Percentiles rank a stretch among this genome's conserved stretches.
Evolutionary conservation across 2,329 filamentous ascomycete genomes (phyloP).

Genomic region (Colletotrichum sp.): DNA sequence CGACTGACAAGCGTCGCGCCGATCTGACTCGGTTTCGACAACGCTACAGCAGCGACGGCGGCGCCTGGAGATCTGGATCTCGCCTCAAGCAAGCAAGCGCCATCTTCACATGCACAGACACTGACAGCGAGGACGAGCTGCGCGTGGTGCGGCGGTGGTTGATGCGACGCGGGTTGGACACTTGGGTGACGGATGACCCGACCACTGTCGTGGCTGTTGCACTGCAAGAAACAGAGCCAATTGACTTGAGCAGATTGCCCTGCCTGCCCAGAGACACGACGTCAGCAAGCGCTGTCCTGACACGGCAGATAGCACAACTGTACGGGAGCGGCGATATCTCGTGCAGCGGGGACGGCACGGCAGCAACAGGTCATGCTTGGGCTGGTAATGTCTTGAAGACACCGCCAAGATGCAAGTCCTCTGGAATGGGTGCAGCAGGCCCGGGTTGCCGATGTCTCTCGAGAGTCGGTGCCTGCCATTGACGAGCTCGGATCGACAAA

Average conservation of each 20-base stretch:
- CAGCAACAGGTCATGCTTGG: not conserved
- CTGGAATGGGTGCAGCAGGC: not conserved
- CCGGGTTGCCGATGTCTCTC: not conserved
- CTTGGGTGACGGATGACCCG: not conserved
- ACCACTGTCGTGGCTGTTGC: not conserved
- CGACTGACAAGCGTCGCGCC: not conserved
- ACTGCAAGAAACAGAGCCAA: conserved; percentile 3
- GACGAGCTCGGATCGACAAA: not conserved
- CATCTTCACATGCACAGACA: conserved; percentile 17
- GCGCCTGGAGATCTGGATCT: conserved; percentile 6
- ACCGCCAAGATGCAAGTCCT: not conserved
- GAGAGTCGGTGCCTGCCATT: not conserved
- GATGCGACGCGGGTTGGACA: not conserved
- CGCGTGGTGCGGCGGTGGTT: not conserved
- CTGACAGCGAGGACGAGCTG: not conserved
- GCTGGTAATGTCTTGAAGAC: not conserved
- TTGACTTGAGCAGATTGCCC: not conserved
- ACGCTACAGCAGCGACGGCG: not conserved
- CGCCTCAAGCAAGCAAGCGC: conserved; percentile 2
- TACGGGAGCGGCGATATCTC: conserved; percentile 1
- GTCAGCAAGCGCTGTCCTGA: not conserved
- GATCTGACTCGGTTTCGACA: conserved; percentile 9
- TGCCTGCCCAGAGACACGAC: not conserved
- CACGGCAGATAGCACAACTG: not conserved
- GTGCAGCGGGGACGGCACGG: not conserved